A percentile compares a stretch with the other conserved stretches of the same genome.
Evolutionary conservation across 495 filamentous ascomycete species (phyloP).

Genomic region (Podospora pseudoanserina): DNA sequence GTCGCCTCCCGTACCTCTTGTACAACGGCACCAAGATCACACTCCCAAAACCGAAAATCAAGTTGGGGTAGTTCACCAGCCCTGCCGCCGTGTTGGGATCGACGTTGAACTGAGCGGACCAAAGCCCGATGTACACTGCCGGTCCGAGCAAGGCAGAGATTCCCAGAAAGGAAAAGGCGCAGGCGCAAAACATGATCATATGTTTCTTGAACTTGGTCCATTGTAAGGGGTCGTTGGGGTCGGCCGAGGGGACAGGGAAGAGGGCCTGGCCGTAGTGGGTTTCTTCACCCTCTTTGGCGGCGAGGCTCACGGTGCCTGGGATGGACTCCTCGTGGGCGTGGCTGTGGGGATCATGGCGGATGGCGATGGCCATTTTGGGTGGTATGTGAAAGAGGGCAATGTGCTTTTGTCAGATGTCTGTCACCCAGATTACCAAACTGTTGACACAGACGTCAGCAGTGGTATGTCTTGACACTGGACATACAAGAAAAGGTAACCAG

Average conservation of each 20-base stretch:
- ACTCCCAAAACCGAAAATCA: constrained; percentile 54
- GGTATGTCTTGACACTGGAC: not conserved
- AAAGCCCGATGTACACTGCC: constrained; percentile 54
- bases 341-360: constrained; percentile 29
- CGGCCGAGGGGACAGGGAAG: constrained; percentile 56
- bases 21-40: constrained; percentile 55
- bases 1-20: constrained; percentile 54
- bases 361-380: not conserved
- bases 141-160: constrained; percentile 53
- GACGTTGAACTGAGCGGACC: constrained; percentile 49
- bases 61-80: constrained; percentile 56
- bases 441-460: not conserved
- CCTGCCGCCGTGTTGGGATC: constrained; percentile 49
- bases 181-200: constrained; percentile 51
- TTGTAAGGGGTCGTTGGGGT: constrained; percentile 59
- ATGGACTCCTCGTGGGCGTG: constrained; percentile 58
- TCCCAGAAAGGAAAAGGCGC: constrained; percentile 55
- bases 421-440: not conserved
- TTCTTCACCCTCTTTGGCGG: constrained; percentile 54
- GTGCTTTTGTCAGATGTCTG: not conserved
- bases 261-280: constrained; percentile 57
- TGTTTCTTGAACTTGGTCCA: constrained; percentile 57
- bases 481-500: not conserved
- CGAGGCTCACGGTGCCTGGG: constrained; percentile 56
- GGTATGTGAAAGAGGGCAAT: not conserved